Evolutionary conservation across 257 asterid species (phyloP), one percentile per base, ranked within the genome.

Genomic region (Plantago major): DNA sequence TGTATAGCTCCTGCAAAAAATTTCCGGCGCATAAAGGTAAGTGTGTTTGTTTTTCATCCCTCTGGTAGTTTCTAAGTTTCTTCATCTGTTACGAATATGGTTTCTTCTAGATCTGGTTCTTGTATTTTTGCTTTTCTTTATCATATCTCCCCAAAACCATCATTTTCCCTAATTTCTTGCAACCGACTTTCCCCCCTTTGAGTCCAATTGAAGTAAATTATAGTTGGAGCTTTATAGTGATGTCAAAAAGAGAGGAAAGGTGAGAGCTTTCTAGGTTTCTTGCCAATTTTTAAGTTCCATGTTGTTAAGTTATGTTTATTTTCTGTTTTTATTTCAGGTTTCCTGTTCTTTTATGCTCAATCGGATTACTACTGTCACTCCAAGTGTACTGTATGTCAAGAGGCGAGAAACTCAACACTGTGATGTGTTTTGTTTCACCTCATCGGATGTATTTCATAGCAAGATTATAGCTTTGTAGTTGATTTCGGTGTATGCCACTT

Each of bases 181-280:
- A 16, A 28, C 55, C 10, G 55, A 3, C 22, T 18, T 1, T 49
- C 9, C 28, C 28, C 28, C 17, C 54, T 48, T 48, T 48, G 26
- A n/a, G 10, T 49, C 12, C 54, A 8, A 16, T 11, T 50, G 3
- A 50, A 28, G 55, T 50, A 50, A n/a, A 48, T 48, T n/a, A 4
- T 48, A 30, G 95, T 96, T 40, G 89, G 95, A 50, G 83, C 64
- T 80, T 89, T 73, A 68, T 97, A 92, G 59, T 86, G 96, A 1
- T 92, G 88, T 73, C 26, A 44, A 30, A 5, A 19, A 17, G 47
- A 47, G 26, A 33, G 11, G 10, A 70, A 44, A 17, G 26, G 1
- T 22, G 26, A 22, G 26, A 22, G 26, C 26, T 22, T 22, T 22
- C 2, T 22, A 22, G 26, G 26, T 22, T 22, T 22, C 26, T 22